Percentiles rank a stretch among this genome's conserved stretches.
These are phyloP conservation scores for Stereum hirsutum DNA, from an alignment of 1,284 basidiomycete genomes.

Conservation along the genomic window DNA sequence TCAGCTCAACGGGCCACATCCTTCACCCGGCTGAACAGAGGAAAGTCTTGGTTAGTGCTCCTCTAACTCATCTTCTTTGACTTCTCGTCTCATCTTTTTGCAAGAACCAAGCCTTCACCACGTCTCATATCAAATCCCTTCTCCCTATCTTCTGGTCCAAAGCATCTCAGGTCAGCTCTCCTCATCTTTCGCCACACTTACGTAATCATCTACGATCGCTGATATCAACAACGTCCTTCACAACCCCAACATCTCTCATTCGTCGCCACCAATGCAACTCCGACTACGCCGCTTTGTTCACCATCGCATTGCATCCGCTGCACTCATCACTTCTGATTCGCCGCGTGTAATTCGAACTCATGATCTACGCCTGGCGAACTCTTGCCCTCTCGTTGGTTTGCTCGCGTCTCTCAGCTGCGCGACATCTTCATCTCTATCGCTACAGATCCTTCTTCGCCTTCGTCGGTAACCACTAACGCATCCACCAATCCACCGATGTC, in stretches of 20 bases:
- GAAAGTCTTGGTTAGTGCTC: constrained; percentile 27
- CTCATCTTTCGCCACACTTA: too few species aligned
- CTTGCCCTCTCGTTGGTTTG: not conserved
- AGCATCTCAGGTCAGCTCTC: constrained; percentile 37
- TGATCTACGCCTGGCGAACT: not conserved
- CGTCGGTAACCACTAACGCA: not conserved
- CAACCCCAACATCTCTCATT: not conserved
- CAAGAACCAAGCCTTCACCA: constrained; percentile 50
- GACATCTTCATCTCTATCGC: constrained; percentile 9
- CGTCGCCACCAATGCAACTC: too few species aligned
- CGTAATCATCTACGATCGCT: too few species aligned
- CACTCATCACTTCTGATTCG: not conserved
- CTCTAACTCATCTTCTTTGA: constrained; percentile 6
- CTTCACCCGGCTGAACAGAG: constrained; percentile 23
- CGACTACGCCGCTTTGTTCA: not conserved
- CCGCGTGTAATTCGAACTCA: not conserved
- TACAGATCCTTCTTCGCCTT: not conserved
- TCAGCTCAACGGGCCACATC: not conserved
- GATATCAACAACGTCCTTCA: too few species aligned
- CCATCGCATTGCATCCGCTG: not conserved
- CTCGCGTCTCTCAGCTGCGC: constrained; percentile 5
- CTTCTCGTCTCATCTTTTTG: not conserved
- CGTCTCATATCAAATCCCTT: constrained; percentile 43
- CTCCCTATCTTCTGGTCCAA: constrained; percentile 58
- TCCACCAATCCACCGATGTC: not conserved